Percentiles rank a stretch among this genome's conserved stretches.
Conservation (phyloP, 78 protist species). For the Emiliania huxleyi region DNA sequence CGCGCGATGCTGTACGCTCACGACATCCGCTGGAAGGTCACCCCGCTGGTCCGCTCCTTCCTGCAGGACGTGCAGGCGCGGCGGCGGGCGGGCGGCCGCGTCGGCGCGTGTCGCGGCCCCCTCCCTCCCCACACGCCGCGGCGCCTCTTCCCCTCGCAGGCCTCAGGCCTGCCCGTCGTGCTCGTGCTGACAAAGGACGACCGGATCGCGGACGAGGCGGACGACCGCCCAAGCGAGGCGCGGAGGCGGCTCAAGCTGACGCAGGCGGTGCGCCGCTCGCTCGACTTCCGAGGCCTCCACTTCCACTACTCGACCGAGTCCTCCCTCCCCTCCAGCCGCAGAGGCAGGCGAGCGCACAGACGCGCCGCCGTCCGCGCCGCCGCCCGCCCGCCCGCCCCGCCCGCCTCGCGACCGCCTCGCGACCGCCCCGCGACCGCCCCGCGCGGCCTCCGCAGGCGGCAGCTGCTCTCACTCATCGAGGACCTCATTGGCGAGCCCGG, state of each 20-base stretch:
- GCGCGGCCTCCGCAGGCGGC: no score
- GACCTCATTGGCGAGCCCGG: neutral
- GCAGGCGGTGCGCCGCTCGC: neutral
- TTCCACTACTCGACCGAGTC: neutral
- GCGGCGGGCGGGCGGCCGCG: no score
- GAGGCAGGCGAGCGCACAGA: neutral
- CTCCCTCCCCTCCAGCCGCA: neutral
- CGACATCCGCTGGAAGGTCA: neutral
- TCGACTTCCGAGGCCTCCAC: neutral
- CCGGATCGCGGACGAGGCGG: neutral
- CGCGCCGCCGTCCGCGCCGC: no score
- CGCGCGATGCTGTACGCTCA: conserved; percentile 2
- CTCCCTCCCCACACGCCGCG: no score
- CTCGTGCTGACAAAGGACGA: conserved; percentile 21
- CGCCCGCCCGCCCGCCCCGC: no score
- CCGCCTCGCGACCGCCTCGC: no score
- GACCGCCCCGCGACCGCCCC: no score
- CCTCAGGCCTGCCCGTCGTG: conserved; percentile 3
- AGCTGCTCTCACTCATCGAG: neutral
- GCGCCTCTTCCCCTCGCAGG: no score
- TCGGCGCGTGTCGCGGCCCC: neutral
- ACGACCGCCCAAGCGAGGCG: neutral
- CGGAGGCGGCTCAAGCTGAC: neutral
- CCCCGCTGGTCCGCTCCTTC: neutral
- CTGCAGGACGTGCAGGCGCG: neutral